Evolutionary conservation across 352 stramenopile species (phyloP).

Genomic region (Phytophthora macrochlamydospora): DNA sequence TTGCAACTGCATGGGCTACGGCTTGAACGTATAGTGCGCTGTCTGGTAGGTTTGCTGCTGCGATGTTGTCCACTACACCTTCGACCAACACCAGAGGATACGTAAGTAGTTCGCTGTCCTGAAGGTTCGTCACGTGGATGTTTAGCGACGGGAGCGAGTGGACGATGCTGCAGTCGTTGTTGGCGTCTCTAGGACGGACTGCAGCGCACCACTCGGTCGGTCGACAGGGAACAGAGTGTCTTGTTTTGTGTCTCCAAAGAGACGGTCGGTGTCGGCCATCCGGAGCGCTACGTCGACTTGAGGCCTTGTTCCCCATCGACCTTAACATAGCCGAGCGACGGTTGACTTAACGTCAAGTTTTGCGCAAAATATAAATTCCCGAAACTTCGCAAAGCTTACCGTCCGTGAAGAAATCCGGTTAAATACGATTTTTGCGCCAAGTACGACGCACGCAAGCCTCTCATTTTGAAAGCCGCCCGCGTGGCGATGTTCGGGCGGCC

Average conservation of each 20-base stretch:
- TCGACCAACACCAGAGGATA: constrained; percentile 14
- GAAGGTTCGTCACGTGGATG: constrained; percentile 16
- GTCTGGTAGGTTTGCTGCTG: constrained; percentile 3
- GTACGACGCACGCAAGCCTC: too few species aligned
- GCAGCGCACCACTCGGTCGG: not conserved
- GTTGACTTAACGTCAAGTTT: too few species aligned
- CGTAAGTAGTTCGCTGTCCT: constrained; percentile 8
- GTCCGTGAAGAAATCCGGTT: too few species aligned
- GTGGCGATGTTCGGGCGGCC: too few species aligned
- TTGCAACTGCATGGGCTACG: constrained; percentile 1
- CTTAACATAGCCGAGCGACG: not conserved
- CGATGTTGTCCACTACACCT: constrained; percentile 12
- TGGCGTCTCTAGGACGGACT: not conserved
- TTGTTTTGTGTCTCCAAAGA: not conserved
- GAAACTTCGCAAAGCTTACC: too few species aligned
- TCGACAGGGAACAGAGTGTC: not conserved
- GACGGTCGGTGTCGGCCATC: not conserved
- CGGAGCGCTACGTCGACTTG: not conserved
- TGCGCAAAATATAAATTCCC: too few species aligned
- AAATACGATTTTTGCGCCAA: too few species aligned
- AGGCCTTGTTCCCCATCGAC: constrained; percentile 9
- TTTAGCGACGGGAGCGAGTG: not conserved
- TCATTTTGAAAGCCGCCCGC: too few species aligned
- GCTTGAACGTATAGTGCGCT: constrained; percentile 10
- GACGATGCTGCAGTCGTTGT: too few species aligned